phyloP scores from a whole-genome alignment of 306 rosid genomes.

The Canavalia ensiformis region DNA sequence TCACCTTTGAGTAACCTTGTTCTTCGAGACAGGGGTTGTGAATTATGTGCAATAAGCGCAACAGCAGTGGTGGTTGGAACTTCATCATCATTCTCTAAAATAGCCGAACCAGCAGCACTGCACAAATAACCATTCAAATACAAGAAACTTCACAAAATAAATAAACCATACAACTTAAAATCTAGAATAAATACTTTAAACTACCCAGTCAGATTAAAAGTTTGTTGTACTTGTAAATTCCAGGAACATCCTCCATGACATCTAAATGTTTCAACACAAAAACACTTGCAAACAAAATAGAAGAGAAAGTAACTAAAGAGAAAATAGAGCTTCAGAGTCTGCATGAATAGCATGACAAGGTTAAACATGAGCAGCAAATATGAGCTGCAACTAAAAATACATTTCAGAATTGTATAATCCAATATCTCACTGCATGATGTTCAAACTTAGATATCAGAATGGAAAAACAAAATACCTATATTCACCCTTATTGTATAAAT shows the following conservation, averaged over 20 bases:
- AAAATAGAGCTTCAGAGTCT: conserved; percentile 36
- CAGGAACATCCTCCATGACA: conserved; percentile 26
- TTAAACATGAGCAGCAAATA: conserved; percentile 18
- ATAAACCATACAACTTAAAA: conserved; percentile 23
- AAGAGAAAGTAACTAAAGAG: conserved; percentile 27
- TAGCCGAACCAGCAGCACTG: conserved; percentile 75
- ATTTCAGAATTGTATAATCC: conserved; percentile 32
- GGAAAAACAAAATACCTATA: conserved; percentile 71
- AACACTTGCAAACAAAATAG: conserved; percentile 28
- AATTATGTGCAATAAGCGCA: conserved; percentile 68
- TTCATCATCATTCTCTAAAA: conserved; percentile 85
- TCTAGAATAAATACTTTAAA: conserved; percentile 27
- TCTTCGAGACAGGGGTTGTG: conserved; percentile 94
- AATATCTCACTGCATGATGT: conserved; percentile 21
- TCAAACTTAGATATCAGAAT: conserved; percentile 23
- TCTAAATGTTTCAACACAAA: conserved; percentile 32
- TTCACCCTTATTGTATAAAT: conserved; percentile 96
- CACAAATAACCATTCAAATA: conserved; percentile 52
- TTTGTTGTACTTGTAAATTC: conserved; percentile 2
- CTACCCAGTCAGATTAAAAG: conserved; percentile 35
- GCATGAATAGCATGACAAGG: conserved; percentile 46
- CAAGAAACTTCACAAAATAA: conserved; percentile 41
- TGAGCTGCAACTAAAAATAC: conserved; percentile 29
- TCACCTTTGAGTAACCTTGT: conserved; percentile 88
- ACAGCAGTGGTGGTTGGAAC: conserved; percentile 86